phyloP scores from a whole-genome alignment of 2,329 filamentous ascomycete species.

The Teratosphaeria destructans region DNA sequence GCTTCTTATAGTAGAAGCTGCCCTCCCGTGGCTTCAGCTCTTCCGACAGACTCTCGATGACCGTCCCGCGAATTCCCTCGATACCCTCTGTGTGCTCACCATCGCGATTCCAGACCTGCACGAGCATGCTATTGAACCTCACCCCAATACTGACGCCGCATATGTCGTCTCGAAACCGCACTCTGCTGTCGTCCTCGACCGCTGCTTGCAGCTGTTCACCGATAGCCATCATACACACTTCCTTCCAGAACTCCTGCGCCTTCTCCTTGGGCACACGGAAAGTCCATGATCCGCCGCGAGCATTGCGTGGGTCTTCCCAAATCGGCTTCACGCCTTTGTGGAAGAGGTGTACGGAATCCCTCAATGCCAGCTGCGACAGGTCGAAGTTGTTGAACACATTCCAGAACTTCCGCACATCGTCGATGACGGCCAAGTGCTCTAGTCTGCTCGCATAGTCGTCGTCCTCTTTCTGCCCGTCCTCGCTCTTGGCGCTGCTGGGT shows the following conservation, averaged over 20 bases:
- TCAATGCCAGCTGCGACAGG: conserved; percentile 59
- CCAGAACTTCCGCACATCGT: conserved; percentile 41
- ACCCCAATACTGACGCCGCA: conserved; percentile 82
- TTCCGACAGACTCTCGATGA: conserved; percentile 61
- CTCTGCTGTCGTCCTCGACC: conserved; percentile 44
- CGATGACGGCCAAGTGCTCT: conserved; percentile 35
- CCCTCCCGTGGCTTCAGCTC: conserved; percentile 60
- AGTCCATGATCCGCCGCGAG: conserved; percentile 79
- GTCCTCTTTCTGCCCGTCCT: conserved; percentile 5
- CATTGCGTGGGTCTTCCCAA: conserved; percentile 80
- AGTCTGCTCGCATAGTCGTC: conserved; percentile 35
- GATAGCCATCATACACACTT: conserved; percentile 70
- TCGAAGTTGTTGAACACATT: conserved; percentile 59
- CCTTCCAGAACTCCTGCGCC: conserved; percentile 66
- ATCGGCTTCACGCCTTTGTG: conserved; percentile 73
- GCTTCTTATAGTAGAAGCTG: conserved; percentile 66
- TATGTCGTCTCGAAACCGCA: conserved; percentile 62
- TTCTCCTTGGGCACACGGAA: conserved; percentile 75
- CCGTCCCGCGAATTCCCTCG: conserved; percentile 59
- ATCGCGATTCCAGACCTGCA: conserved; percentile 90
- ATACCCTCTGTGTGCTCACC: conserved; percentile 69
- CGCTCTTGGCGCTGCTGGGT: conserved; percentile 9
- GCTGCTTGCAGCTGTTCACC: conserved; percentile 69
- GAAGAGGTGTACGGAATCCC: conserved; percentile 62
- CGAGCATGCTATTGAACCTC: conserved; percentile 78